phyloP scores from a whole-genome alignment of 2,329 filamentous ascomycete species.

The Fusarium sp. region DNA sequence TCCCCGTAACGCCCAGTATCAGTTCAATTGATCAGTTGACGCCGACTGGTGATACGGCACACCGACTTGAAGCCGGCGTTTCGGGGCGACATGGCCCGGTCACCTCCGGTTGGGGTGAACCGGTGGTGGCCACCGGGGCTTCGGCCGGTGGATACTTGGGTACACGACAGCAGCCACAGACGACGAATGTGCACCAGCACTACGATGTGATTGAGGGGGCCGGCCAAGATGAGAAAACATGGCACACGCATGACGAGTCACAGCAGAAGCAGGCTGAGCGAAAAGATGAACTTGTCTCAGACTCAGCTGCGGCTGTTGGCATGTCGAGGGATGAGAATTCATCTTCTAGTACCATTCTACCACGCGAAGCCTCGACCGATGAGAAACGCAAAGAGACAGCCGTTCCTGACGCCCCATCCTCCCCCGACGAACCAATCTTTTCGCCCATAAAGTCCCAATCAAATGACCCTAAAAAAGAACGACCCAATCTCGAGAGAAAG shows the following conservation, averaged over 20 bases:
- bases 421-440: slow-evolving; percentile 32
- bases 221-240: background rate
- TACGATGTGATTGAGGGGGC: background rate
- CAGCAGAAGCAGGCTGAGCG: background rate
- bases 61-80: slow-evolving; percentile 26
- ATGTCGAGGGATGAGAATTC: background rate
- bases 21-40: slow-evolving; percentile 18
- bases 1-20: slow-evolving; percentile 37
- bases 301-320: background rate
- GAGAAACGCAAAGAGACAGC: slow-evolving; percentile 2
- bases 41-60: slow-evolving; percentile 4
- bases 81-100: slow-evolving; percentile 4
- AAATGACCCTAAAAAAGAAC: slow-evolving; percentile 20
- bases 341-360: background rate
- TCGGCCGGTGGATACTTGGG: background rate
- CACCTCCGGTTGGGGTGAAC: background rate
- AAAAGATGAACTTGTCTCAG: background rate
- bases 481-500: slow-evolving; percentile 34
- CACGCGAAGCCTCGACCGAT: background rate
- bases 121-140: slow-evolving; percentile 10
- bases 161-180: slow-evolving; percentile 2
- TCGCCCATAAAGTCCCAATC: slow-evolving; percentile 43
- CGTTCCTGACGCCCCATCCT: background rate
- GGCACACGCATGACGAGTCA: background rate
- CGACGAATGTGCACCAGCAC: background rate